Conservation (phyloP, 805 yeast genomes). For the Groenewaldozyma salmanticensis region DNA sequence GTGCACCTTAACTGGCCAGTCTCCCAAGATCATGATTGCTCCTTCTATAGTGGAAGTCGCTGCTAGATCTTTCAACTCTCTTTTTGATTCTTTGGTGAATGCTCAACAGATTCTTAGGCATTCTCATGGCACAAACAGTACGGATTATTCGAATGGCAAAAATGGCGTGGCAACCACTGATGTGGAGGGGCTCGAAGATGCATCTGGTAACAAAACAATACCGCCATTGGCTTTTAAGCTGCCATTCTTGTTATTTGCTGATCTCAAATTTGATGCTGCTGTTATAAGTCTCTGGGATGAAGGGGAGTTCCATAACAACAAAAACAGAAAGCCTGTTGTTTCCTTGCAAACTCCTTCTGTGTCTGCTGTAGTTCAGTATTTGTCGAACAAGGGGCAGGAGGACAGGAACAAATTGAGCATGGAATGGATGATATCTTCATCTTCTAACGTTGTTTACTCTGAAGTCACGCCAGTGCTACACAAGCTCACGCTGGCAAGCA, state of each 20-base stretch:
- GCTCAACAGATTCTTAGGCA: slow-evolving; percentile 27
- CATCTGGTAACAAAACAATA: too few species aligned
- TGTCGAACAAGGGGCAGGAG: slow-evolving; percentile 9
- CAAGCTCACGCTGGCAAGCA: slow-evolving; percentile 7
- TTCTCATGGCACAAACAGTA: background rate
- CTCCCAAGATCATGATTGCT: background rate
- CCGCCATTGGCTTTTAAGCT: too few species aligned
- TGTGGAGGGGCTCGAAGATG: too few species aligned
- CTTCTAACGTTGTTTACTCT: slow-evolving; percentile 62
- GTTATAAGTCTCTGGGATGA: slow-evolving; percentile 19
- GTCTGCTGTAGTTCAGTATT: slow-evolving; percentile 45
- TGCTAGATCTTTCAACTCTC: too few species aligned
- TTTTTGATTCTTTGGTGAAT: background rate
- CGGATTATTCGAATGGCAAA: too few species aligned
- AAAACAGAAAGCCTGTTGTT: slow-evolving; percentile 23
- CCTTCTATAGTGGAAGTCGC: background rate
- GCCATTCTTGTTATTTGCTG: slow-evolving; percentile 13
- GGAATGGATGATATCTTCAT: slow-evolving; percentile 54
- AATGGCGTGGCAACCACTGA: too few species aligned
- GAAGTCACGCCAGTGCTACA: slow-evolving; percentile 71
- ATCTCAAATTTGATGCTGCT: slow-evolving; percentile 20
- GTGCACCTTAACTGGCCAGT: background rate
- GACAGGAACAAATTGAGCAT: slow-evolving; percentile 24
- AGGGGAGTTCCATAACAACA: slow-evolving; percentile 7
- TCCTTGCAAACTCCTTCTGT: slow-evolving; percentile 70